These are phyloP conservation scores for Aspergillus bertholletiae DNA, from an alignment of 495 filamentous ascomycete species.

Conservation along the genomic window DNA sequence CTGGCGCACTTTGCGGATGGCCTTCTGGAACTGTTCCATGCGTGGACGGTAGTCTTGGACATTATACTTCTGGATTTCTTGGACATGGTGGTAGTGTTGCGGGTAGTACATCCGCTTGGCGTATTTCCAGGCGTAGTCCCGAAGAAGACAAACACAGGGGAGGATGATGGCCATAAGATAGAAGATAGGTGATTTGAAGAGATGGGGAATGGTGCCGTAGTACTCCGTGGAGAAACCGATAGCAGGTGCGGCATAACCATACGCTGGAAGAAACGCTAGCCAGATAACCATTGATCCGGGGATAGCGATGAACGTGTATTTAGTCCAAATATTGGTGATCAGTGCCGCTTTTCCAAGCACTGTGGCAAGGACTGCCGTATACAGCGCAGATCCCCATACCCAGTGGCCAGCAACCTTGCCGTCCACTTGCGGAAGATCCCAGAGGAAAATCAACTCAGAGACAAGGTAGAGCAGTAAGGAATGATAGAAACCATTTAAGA, in stretches of 20 bases:
- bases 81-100: slow-evolving; percentile 95
- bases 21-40: slow-evolving; percentile 99
- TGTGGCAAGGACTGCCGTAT: slow-evolving; percentile 85
- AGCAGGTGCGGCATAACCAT: slow-evolving; percentile 86
- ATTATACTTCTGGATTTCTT: slow-evolving; percentile 99
- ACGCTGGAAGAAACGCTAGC: slow-evolving; percentile 85
- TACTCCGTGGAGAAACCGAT: slow-evolving; percentile 82
- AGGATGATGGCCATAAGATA: slow-evolving; percentile 83
- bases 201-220: slow-evolving; percentile 71
- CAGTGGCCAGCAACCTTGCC: slow-evolving; percentile 86
- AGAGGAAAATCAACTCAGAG: slow-evolving; percentile 73
- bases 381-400: slow-evolving; percentile 93
- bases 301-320: slow-evolving; percentile 94
- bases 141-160: slow-evolving; percentile 76
- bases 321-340: slow-evolving; percentile 97
- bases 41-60: slow-evolving; percentile 97
- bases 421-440: slow-evolving; percentile 70
- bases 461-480: slow-evolving; percentile 87
- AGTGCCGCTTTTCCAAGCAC: slow-evolving; percentile 94
- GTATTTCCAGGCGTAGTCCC: slow-evolving; percentile 84
- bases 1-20: slow-evolving; percentile 96
- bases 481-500: slow-evolving; percentile 92
- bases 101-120: slow-evolving; percentile 95
- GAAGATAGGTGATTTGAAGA: slow-evolving; percentile 80
- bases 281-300: slow-evolving; percentile 90